phyloP scores from a whole-genome alignment of 2,329 filamentous ascomycete genomes.

The Aureobasidium subglaciale region DNA sequence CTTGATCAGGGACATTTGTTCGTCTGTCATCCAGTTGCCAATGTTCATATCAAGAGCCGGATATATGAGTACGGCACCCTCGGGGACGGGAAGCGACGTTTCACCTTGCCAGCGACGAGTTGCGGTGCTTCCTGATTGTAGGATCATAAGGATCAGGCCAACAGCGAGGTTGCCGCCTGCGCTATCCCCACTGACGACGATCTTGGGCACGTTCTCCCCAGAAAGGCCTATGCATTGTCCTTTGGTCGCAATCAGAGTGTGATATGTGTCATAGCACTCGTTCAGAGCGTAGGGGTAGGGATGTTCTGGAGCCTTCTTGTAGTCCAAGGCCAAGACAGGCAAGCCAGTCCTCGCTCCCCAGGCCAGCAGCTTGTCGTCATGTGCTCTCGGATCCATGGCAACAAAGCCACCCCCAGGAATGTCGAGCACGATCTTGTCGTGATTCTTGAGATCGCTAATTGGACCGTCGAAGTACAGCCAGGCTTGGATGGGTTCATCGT shows the following conservation, averaged over 20 bases:
- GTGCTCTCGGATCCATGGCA: slow-evolving; percentile 89
- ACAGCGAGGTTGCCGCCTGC: slow-evolving; percentile 77
- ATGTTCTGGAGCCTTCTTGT: slow-evolving; percentile 76
- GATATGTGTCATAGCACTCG: slow-evolving; percentile 81
- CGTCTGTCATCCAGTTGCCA: slow-evolving; percentile 97
- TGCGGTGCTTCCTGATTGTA: slow-evolving; percentile 50
- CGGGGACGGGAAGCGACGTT: slow-evolving; percentile 61
- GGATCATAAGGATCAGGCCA: slow-evolving; percentile 78
- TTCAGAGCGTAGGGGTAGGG: slow-evolving; percentile 81
- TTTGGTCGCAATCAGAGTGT: slow-evolving; percentile 62
- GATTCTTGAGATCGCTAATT: slow-evolving; percentile 65
- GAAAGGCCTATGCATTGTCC: slow-evolving; percentile 70
- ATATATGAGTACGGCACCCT: slow-evolving; percentile 79
- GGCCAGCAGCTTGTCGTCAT: slow-evolving; percentile 86
- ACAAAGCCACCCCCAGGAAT: slow-evolving; percentile 93
- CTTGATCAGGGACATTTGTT: slow-evolving; percentile 90
- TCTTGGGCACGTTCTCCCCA: slow-evolving; percentile 56
- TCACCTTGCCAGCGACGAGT: slow-evolving; percentile 51
- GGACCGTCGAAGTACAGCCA: slow-evolving; percentile 96
- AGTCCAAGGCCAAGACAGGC: slow-evolving; percentile 87
- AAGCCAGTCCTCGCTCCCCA: slow-evolving; percentile 86
- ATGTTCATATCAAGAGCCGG: slow-evolving; percentile 95
- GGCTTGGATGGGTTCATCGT: slow-evolving; percentile 71
- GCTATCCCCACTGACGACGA: slow-evolving; percentile 72
- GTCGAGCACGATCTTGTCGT: slow-evolving; percentile 75